These are phyloP conservation scores for Amesomyces nigricolor DNA, from an alignment of 2,329 filamentous ascomycete species.

Conservation along the genomic window DNA sequence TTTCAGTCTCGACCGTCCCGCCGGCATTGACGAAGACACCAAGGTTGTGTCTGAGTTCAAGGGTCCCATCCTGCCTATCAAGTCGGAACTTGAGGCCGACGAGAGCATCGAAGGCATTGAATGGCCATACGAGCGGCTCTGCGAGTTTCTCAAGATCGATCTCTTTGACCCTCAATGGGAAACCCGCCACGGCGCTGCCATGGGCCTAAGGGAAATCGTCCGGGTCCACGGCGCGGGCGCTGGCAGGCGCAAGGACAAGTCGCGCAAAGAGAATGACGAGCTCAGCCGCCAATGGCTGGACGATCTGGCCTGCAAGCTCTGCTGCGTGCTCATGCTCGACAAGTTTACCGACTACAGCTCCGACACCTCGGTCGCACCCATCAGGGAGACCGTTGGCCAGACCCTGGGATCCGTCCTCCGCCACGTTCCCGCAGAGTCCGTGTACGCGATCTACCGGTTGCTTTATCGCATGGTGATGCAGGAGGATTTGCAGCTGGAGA, in stretches of 20 bases:
- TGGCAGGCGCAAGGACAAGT: constrained; percentile 67
- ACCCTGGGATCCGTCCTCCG: constrained; percentile 84
- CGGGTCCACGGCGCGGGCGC: constrained; percentile 88
- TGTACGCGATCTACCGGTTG: constrained; percentile 77
- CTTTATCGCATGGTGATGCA: constrained; percentile 91
- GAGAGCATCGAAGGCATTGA: constrained; percentile 70
- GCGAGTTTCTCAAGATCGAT: constrained; percentile 89
- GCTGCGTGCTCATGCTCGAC: constrained; percentile 95
- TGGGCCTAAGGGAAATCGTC: constrained; percentile 87
- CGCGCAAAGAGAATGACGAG: constrained; percentile 66
- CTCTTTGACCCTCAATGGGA: constrained; percentile 94
- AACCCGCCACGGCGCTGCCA: constrained; percentile 88
- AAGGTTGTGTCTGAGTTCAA: constrained; percentile 97
- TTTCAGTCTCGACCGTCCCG: constrained; percentile 77
- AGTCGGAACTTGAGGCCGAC: constrained; percentile 77
- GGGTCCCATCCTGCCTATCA: constrained; percentile 71
- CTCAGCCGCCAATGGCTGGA: constrained; percentile 85
- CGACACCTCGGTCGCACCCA: constrained; percentile 93
- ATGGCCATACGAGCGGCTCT: constrained; percentile 92
- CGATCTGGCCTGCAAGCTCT: constrained; percentile 88
- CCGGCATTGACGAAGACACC: constrained; percentile 76
- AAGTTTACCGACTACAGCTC: constrained; percentile 97
- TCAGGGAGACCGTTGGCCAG: constrained; percentile 91
- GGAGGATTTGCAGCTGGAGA: constrained; percentile 66
- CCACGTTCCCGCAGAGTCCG: constrained; percentile 71